Percentiles rank a stretch among this genome's conserved stretches.
Evolutionary conservation across 345 rosid genomes (phyloP).

Genomic region (Hirschfeldia incana): DNA sequence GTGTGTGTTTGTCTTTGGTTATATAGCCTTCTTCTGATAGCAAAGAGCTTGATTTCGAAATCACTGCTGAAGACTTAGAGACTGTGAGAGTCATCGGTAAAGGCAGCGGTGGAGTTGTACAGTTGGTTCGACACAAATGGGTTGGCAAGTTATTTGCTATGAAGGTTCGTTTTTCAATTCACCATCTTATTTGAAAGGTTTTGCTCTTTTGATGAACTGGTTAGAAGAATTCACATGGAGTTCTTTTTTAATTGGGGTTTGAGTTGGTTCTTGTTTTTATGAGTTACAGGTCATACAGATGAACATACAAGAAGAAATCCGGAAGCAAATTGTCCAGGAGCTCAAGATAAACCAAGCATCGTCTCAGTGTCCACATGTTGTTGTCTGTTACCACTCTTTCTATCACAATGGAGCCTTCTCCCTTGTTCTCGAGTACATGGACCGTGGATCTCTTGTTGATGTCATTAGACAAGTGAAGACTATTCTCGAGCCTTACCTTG

Average conservation of each 20-base stretch:
- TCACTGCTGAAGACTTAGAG: not conserved
- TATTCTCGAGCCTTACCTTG: constrained; percentile 83
- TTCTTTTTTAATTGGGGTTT: no score
- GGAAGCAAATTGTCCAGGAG: constrained; percentile 93
- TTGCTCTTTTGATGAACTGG: constrained; percentile 3
- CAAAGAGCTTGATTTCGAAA: not conserved
- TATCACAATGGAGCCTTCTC: constrained; percentile 94
- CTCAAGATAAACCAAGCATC: constrained; percentile 94
- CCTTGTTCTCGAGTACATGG: constrained; percentile 97
- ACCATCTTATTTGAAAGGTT: not conserved
- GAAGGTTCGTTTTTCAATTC: not conserved
- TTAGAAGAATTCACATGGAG: not conserved
- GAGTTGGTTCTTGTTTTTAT: not conserved
- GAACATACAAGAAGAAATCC: constrained; percentile 95
- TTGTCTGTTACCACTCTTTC: constrained; percentile 90
- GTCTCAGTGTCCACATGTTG: constrained; percentile 73
- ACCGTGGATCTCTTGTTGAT: constrained; percentile 53
- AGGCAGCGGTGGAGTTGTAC: not conserved
- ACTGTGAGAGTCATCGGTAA: not conserved
- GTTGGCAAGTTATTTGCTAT: not conserved
- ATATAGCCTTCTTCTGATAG: not conserved
- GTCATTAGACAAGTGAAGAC: constrained; percentile 70
- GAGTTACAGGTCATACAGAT: constrained; percentile 77
- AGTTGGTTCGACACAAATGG: not conserved
- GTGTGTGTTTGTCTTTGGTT: not conserved